Conservation (phyloP, 805 yeast species). For the Zygotorulaspora danielsina region DNA sequence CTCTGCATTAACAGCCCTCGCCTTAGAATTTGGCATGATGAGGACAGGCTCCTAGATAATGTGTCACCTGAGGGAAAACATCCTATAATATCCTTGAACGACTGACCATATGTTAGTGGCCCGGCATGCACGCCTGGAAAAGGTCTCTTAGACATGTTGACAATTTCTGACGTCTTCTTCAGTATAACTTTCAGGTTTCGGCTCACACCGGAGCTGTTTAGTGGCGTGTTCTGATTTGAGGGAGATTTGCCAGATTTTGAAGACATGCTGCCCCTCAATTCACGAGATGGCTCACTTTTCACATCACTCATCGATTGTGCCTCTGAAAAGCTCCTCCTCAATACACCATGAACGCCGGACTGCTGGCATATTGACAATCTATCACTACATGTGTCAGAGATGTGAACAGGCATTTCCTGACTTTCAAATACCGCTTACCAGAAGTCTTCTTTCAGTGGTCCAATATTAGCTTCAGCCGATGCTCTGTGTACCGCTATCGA, state of each 20-base stretch:
- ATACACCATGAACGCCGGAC: too few species aligned
- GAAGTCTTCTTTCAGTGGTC: too few species aligned
- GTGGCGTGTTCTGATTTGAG: neutral
- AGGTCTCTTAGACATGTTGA: slow-evolving; percentile 7
- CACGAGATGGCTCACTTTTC: neutral
- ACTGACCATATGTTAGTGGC: slow-evolving; percentile 26
- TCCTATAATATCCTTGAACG: slow-evolving; percentile 16
- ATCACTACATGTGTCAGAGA: neutral
- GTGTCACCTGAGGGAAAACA: slow-evolving; percentile 10
- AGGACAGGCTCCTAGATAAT: slow-evolving; percentile 10
- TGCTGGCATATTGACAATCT: too few species aligned
- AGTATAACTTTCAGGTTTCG: slow-evolving; percentile 16
- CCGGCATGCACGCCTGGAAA: slow-evolving; percentile 16
- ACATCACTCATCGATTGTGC: neutral
- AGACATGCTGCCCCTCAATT: neutral
- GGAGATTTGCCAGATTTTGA: neutral
- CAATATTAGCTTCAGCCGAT: too few species aligned
- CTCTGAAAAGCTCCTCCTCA: neutral
- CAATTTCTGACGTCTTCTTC: slow-evolving; percentile 17
- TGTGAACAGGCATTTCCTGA: neutral
- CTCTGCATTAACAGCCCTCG: slow-evolving; percentile 27
- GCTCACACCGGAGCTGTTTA: slow-evolving; percentile 5
- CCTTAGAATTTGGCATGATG: slow-evolving; percentile 14
- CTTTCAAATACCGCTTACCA: too few species aligned
- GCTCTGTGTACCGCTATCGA: too few species aligned